phyloP scores from a whole-genome alignment of 208 protist genomes.

The Phytomonas francai region DNA sequence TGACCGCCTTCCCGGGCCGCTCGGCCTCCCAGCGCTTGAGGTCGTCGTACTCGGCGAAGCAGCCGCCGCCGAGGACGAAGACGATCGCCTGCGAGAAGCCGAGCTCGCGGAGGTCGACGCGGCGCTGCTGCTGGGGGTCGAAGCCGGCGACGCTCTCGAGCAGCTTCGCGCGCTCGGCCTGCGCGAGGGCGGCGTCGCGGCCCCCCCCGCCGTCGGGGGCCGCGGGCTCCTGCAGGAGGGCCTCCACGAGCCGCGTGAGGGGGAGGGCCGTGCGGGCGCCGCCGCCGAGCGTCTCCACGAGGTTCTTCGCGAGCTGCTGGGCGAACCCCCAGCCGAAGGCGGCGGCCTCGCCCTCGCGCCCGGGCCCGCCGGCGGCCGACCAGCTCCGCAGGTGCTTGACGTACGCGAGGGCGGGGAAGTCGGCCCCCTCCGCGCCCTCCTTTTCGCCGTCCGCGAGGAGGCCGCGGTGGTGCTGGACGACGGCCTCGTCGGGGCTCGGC shows the following conservation, averaged over 20 bases:
- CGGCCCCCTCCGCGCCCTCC: constrained; percentile 15
- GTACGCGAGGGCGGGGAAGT: constrained; percentile 68
- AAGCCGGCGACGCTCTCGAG: constrained; percentile 62
- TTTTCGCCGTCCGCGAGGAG: constrained; percentile 8
- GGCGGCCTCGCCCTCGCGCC: constrained; percentile 19
- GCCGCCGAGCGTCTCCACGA: constrained; percentile 56
- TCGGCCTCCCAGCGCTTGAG: constrained; percentile 76
- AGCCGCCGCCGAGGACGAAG: constrained; percentile 80
- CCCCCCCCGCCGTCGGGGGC: constrained; percentile 12
- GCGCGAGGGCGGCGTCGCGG: constrained; percentile 6
- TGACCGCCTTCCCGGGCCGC: constrained; percentile 67
- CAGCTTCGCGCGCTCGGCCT: constrained; percentile 18
- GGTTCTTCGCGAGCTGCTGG: constrained; percentile 80
- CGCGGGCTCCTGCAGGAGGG: constrained; percentile 65
- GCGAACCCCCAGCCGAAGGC: constrained; percentile 81
- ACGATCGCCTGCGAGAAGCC: constrained; percentile 84
- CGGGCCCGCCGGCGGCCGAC: constrained; percentile 20
- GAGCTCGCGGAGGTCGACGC: constrained; percentile 45
- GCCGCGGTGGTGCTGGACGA: constrained; percentile 23
- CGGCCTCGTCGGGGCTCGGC: constrained; percentile 31
- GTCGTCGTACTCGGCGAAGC: constrained; percentile 84
- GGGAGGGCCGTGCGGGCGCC: constrained; percentile 63
- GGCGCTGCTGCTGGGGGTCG: constrained; percentile 62
- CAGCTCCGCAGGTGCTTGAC: constrained; percentile 75
- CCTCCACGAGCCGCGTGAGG: constrained; percentile 79